Evolutionary conservation across 192 early-diverging fungal genomes (phyloP).

Genomic region (Linnemannia elongata): DNA sequence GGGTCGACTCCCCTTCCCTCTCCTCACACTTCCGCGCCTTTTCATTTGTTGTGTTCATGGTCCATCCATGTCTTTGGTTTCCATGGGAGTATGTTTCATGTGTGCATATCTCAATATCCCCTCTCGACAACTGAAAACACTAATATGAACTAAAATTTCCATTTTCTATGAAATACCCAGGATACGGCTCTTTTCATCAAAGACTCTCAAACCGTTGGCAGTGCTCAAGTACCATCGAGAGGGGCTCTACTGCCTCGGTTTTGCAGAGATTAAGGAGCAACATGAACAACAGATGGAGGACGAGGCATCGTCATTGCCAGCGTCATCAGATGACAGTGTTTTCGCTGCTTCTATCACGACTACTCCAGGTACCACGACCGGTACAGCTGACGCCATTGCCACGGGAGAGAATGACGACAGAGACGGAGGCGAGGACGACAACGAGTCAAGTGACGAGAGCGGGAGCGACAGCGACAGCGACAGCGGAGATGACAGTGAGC

Average conservation of each 20-base stretch:
- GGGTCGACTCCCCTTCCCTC: neutral
- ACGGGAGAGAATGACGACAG: neutral
- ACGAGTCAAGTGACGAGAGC: neutral
- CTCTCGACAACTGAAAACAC: neutral
- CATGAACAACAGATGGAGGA: neutral
- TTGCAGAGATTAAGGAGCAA: constrained; percentile 22
- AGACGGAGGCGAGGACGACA: neutral
- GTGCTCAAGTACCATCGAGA: constrained; percentile 58
- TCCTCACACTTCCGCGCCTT: neutral
- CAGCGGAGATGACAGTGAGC: constrained; percentile 31
- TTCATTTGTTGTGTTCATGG: neutral
- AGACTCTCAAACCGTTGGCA: constrained; percentile 57
- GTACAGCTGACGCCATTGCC: neutral
- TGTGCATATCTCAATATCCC: neutral
- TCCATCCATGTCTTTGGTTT: neutral
- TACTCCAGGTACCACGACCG: neutral
- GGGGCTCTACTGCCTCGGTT: constrained; percentile 49
- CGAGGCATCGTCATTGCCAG: neutral
- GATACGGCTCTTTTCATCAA: constrained; percentile 55
- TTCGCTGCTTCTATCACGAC: neutral
- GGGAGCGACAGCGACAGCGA: constrained; percentile 12
- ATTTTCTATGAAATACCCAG: constrained; percentile 1
- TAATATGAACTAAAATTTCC: neutral
- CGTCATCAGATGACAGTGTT: neutral
- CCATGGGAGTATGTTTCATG: neutral